Base-by-base conservation (phyloP, 2,329 filamentous ascomycete genomes). In the Aulographum hederae region DNA sequence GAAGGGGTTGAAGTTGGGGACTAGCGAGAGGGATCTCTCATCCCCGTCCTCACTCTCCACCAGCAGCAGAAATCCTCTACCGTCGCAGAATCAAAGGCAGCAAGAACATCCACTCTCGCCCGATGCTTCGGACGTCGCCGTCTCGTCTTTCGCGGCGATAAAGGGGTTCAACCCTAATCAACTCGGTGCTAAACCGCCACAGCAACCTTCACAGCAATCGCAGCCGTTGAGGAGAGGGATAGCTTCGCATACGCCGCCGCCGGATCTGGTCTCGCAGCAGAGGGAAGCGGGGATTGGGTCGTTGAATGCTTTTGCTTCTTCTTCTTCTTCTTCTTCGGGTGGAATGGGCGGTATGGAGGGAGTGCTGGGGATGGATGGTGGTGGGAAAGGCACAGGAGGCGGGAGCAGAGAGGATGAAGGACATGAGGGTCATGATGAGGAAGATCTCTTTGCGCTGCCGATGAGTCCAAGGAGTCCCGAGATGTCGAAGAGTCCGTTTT, bases 391-490 rank as follows among this genome's bases (percentile, higher is more conserved):
- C 17, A 50, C 46, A 15, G 46, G 50, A 38, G 46, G 10, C 43
- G 18, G n/a, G n/a, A n/a, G n/a, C n/a, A n/a, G n/a, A n/a, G n/a
- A n/a, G n/a, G n/a, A n/a, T n/a, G n/a, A n/a, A n/a, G n/a, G n/a
- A n/a, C n/a, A n/a, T n/a, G n/a, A n/a, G n/a, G n/a, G n/a, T n/a
- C n/a, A 75, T 26, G 67, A 65, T 1, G 77, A 82, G 41, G 82
- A 92, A 36, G 85, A 79, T 26, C 61, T 93, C 2, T 94, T 94
- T 47, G 84, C 82, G 0, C 65, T 92, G 32, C 82, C 81, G 2
- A 71, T 93, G 56, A 86, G 79, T 45, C 84, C 84, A 1, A 65
- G 84, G 31, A 85, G 79, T 44, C 84, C 84, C 0, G 82, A 91
- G 42, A 82, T 89, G 62, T 72, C 73, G 32, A 79, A 73, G 43